Base-by-base conservation (phyloP, 2,329 filamentous ascomycete genomes). In the Davidsoniella neocaledoniae region DNA sequence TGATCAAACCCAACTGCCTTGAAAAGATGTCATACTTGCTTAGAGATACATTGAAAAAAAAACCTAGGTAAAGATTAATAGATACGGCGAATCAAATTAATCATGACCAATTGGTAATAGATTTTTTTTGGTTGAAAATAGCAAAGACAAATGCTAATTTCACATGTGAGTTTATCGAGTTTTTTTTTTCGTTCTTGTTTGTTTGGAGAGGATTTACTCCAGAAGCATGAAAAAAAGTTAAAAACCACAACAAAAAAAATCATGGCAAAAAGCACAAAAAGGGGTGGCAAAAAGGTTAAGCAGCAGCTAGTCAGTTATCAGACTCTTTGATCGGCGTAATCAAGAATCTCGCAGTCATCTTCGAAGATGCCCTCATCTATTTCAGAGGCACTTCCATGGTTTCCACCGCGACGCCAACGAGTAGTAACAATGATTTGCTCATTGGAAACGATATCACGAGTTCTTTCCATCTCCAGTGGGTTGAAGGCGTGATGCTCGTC, bases 301-400 rank as follows among this genome's bases (percentile, higher is more conserved):
- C 29, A 33, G 29, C 29, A 33, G 12, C 21, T 23, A 23, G 5
- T 23, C 26, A 5, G 14, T 21, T 16, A 29, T 49, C 17, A 54
- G 25, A 52, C 49, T 61, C 77, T 68, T 64, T 81, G 77, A 58
- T 79, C 77, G 21, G 86, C 84, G 73, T 91, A 93, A 66, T 94
- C 86, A 55, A 94, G 73, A 51, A 94, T 83, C 62, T 94, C 86
- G 57, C 85, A 91, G 60, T 93, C 87, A 61, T 94, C 86, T 64
- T 94, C 87, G 58, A 94, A 94, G 63, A 94, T 93, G 2, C 82
- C 83, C 50, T 81, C 82, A 42, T 79, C 79, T 38, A 64, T 61
- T n/a, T 48, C 48, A 16, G 29, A 37, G 21, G 17, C 26, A 21
- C 33, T 43, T 26, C 68, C 67, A 14, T 65, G 62, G 37, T 65